These are phyloP conservation scores for Boletus vermiculosoides DNA, from an alignment of 768 basidiomycete species.

Conservation along the genomic window DNA sequence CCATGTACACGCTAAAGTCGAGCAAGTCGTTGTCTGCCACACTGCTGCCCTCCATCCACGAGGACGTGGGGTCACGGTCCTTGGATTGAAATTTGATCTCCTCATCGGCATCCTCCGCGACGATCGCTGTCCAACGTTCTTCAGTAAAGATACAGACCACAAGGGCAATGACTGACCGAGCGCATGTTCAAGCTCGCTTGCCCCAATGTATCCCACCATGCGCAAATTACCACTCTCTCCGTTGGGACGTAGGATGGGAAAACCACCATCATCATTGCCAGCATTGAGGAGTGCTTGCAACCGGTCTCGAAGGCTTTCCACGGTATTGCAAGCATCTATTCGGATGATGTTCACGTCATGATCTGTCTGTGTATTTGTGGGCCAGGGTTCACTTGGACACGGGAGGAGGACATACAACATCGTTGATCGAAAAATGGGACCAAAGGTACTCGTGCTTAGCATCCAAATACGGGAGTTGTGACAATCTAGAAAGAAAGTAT, in stretches of 20 bases:
- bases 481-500: slow-evolving; percentile 44
- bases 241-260: slow-evolving; percentile 74
- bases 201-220: slow-evolving; percentile 88
- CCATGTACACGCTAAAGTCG: slow-evolving; percentile 89
- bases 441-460: slow-evolving; percentile 87
- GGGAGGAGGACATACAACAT: slow-evolving; percentile 60
- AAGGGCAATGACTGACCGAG: slow-evolving; percentile 52
- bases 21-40: slow-evolving; percentile 48
- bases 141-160: neutral
- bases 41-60: slow-evolving; percentile 43
- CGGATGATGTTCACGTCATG: slow-evolving; percentile 68
- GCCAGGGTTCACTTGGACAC: neutral
- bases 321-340: slow-evolving; percentile 72
- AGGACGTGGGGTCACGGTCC: slow-evolving; percentile 48
- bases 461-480: slow-evolving; percentile 90
- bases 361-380: slow-evolving; percentile 50
- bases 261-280: slow-evolving; percentile 76
- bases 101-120: slow-evolving; percentile 71
- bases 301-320: slow-evolving; percentile 69
- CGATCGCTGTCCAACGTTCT: slow-evolving; percentile 49
- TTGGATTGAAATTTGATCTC: slow-evolving; percentile 62
- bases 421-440: slow-evolving; percentile 70
- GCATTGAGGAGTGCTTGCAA: slow-evolving; percentile 55
- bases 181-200: slow-evolving; percentile 92
- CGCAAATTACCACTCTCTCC: slow-evolving; percentile 46